Percentiles rank a stretch among this genome's conserved stretches.
These are phyloP conservation scores for Chrysoporthe austroafricana DNA, from an alignment of 2,329 filamentous ascomycete genomes.

Conservation along the genomic window DNA sequence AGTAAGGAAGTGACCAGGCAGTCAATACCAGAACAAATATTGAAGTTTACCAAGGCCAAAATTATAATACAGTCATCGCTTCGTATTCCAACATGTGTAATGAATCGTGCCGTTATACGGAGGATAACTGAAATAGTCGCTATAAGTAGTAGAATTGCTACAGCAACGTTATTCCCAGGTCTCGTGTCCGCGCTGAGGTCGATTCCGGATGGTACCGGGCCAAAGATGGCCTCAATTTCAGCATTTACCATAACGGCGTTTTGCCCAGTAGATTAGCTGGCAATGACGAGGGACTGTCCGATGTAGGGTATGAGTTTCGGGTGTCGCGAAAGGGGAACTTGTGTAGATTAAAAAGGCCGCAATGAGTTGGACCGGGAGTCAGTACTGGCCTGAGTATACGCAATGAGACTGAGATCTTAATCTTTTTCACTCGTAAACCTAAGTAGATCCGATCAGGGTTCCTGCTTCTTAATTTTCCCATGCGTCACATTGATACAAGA, in stretches of 20 bases:
- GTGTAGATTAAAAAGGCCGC: no score
- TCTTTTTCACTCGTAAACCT: no score
- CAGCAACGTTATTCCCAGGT: slow-evolving; percentile 8
- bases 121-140: slow-evolving; percentile 3
- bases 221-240: not conserved
- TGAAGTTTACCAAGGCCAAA: not conserved
- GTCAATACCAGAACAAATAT: not conserved
- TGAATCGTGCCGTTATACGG: not conserved
- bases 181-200: slow-evolving; percentile 5
- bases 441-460: no score
- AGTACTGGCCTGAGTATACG: no score
- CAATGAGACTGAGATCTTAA: no score
- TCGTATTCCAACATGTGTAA: not conserved
- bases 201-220: not conserved
- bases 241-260: not conserved
- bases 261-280: no score
- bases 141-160: slow-evolving; percentile 4
- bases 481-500: no score
- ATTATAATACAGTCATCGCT: not conserved
- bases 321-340: no score
- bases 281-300: not conserved
- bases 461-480: no score
- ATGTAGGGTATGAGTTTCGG: not conserved
- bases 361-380: no score
- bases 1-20: not conserved